Evolutionary conservation across 176 grass and related monocot genomes (phyloP).

Genomic region (Eragrostis nindensis): DNA sequence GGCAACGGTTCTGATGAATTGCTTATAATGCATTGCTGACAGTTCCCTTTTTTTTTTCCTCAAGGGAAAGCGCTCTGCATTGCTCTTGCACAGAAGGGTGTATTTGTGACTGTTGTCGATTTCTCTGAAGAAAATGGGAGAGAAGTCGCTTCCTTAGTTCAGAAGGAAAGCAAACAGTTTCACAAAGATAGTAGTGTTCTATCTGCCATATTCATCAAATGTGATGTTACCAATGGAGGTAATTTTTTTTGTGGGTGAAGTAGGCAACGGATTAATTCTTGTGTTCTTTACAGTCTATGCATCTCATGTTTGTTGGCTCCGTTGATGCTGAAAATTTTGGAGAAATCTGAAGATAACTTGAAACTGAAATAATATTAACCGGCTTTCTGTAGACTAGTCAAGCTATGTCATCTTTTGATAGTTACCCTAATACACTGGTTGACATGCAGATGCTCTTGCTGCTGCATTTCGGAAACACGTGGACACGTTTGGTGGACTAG

Average conservation of each 20-base stretch:
- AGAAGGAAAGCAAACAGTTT: constrained; percentile 71
- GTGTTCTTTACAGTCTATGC: too few relatives aligned
- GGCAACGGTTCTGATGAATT: neutral
- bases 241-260: constrained; percentile 1
- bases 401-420: too few relatives aligned
- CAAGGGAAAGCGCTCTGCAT: constrained; percentile 87
- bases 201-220: constrained; percentile 71
- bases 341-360: too few relatives aligned
- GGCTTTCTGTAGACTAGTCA: too few relatives aligned
- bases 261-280: too few relatives aligned
- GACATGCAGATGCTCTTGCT: constrained; percentile 71
- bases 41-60: constrained; percentile 7
- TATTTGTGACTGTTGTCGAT: constrained; percentile 84
- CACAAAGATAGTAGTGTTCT: constrained; percentile 61
- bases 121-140: constrained; percentile 82
- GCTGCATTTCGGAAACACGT: constrained; percentile 85
- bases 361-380: too few relatives aligned
- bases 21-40: constrained; percentile 4
- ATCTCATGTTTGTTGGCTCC: too few relatives aligned
- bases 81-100: constrained; percentile 80
- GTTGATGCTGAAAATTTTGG: too few relatives aligned
- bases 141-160: constrained; percentile 60
- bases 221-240: constrained; percentile 84
- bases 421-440: constrained; percentile 37
- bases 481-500: constrained; percentile 72